phyloP scores from a whole-genome alignment of 148 eudicot species.

The Rhododendron ovatum region DNA sequence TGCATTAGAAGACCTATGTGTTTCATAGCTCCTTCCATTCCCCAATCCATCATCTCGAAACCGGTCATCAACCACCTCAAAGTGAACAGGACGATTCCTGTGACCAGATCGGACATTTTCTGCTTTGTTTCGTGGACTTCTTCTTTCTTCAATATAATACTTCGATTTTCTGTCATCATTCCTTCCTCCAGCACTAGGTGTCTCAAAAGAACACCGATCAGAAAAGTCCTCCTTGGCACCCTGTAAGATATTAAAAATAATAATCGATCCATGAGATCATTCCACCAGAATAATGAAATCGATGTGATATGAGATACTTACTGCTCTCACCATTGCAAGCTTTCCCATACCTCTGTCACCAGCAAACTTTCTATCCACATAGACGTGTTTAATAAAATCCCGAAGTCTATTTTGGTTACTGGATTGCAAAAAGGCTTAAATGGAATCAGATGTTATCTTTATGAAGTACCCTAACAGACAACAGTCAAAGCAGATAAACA shows the following conservation, averaged over 20 bases:
- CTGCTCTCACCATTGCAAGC: constrained; percentile 39
- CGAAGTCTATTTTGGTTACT: constrained; percentile 70
- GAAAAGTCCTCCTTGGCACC: background rate
- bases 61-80: constrained; percentile 50
- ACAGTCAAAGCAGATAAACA: constrained; percentile 11
- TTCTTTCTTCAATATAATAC: constrained; percentile 26
- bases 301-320: constrained; percentile 21
- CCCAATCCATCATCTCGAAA: constrained; percentile 45
- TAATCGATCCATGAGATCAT: background rate
- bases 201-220: constrained; percentile 18
- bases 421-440: constrained; percentile 13
- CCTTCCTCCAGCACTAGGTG: constrained; percentile 22
- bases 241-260: background rate
- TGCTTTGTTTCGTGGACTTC: constrained; percentile 31
- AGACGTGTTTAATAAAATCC: constrained; percentile 70
- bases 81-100: constrained; percentile 31
- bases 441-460: background rate
- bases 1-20: constrained; percentile 36
- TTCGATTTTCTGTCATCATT: constrained; percentile 28
- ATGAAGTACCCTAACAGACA: background rate
- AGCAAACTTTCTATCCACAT: constrained; percentile 54
- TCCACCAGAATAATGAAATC: background rate
- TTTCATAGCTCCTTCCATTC: constrained; percentile 41
- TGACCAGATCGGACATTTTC: constrained; percentile 27
- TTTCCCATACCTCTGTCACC: constrained; percentile 34